Evolutionary conservation across 1,284 basidiomycete genomes (phyloP).

Genomic region (Microbotryum violaceum): DNA sequence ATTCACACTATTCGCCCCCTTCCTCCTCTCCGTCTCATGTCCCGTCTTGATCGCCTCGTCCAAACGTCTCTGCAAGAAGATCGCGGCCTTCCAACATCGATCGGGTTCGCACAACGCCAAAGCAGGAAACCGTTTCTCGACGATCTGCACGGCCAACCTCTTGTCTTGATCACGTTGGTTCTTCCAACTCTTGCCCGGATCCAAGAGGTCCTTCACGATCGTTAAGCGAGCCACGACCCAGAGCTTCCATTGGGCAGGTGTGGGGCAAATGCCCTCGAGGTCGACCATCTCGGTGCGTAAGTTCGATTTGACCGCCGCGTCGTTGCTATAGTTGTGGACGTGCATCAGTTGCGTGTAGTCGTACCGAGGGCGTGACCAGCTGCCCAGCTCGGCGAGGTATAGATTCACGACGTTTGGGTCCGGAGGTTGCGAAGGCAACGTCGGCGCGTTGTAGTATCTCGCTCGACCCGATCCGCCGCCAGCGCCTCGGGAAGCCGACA

Average conservation of each 20-base stretch:
- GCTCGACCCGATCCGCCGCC: not conserved
- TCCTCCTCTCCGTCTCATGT: not conserved
- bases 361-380: constrained; percentile 3
- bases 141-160: not conserved
- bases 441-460: not conserved
- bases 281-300: constrained; percentile 1
- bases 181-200: not conserved
- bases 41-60: constrained; percentile 4
- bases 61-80: not conserved
- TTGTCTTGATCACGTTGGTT: not conserved
- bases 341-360: not conserved
- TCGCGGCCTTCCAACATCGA: constrained; percentile 2
- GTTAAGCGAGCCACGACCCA: not conserved
- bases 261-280: not conserved
- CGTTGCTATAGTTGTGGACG: not conserved
- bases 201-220: not conserved
- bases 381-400: not conserved
- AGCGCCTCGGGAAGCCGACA: not conserved
- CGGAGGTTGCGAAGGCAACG: not conserved
- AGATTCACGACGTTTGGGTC: not conserved
- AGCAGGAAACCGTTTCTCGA: constrained; percentile 1
- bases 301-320: not conserved
- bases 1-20: not conserved
- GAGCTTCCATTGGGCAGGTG: not conserved
- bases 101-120: constrained; percentile 2